Evolutionary conservation across 2,329 filamentous ascomycete species (phyloP), one percentile per base, ranked within the genome.

Genomic region (Colletotrichum falcatum): DNA sequence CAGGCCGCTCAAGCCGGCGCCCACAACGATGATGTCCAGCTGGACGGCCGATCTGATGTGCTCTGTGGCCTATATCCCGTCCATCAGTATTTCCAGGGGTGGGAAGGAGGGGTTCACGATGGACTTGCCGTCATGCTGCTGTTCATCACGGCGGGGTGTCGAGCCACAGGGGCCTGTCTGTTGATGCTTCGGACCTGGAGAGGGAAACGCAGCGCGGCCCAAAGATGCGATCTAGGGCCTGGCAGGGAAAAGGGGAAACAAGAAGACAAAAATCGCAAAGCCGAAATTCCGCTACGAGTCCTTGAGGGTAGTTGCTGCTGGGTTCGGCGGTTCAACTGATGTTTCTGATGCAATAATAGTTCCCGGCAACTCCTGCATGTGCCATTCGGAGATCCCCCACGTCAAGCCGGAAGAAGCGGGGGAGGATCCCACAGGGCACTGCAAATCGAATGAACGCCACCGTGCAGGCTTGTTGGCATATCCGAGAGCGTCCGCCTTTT

Each of bases 1-100:
- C 1, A 84, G 75, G n/a, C 83, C 83, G 28, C 80, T 81, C 6
- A 84, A 74, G 5, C 83, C 83, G 9, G 82, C 83, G 1, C 83
- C 83, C 44, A 84, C 76, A 18, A 85, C 73, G n/a, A 83, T 77
- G 5, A 84, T 74, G 33, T 84, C 74, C 18, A 82, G 73, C 26
- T 65, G 64, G 12, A 61, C 44, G 11, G 68, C 18, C 5, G 68
- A 65, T 61, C 37, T 61, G 16, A n/a, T 30, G 23, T 70, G 67
- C 30, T 53, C 49, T 11, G 67, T 67, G 14, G 37, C 44, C 61
- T 61, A 23, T n/a, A 14, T 16, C 28, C 5, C 20, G n/a, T 18
- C 33, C 16, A 23, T 39, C 20, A 64, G 48, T 9, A 33, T 37
- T 35, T 33, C 1, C 30, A 5, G 28, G 33, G 20, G 28, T 6